Conservation (phyloP, 495 filamentous ascomycete species). For the Aspergillus olivimuriae region DNA sequence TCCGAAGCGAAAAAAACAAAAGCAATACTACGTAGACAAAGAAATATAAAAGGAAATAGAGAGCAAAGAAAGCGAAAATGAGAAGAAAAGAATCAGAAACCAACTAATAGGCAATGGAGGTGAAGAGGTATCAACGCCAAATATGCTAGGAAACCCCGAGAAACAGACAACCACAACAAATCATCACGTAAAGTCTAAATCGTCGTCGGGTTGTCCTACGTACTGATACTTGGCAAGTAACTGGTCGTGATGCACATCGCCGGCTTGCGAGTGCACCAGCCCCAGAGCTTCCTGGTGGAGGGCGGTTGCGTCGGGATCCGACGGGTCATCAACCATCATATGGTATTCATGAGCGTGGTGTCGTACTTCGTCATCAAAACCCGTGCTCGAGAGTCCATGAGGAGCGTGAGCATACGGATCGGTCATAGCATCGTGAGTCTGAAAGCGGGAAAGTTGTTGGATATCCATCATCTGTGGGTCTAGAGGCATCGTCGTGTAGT, state of each 20-base stretch:
- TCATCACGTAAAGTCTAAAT: constrained; percentile 33
- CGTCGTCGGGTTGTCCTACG: constrained; percentile 33
- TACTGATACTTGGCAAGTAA: constrained; percentile 39
- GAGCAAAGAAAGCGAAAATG: neutral
- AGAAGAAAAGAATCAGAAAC: constrained; percentile 7
- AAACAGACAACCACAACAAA: neutral
- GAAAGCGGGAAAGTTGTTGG: constrained; percentile 32
- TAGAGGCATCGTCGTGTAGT: constrained; percentile 36
- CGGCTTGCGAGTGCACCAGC: constrained; percentile 35
- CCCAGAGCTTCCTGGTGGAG: constrained; percentile 36
- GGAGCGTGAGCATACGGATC: constrained; percentile 27
- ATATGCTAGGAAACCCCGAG: no score
- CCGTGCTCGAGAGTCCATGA: constrained; percentile 23
- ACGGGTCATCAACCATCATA: constrained; percentile 41
- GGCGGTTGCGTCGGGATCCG: constrained; percentile 17
- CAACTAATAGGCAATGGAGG: no score
- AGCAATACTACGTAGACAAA: no score
- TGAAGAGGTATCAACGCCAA: no score
- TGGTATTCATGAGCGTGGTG: constrained; percentile 38
- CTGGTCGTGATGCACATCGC: constrained; percentile 39
- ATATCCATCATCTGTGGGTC: constrained; percentile 43
- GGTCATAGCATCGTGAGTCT: constrained; percentile 31
- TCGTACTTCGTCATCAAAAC: constrained; percentile 37
- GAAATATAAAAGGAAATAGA: no score
- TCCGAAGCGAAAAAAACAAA: no score